Conservation (phyloP, 2,329 filamentous ascomycete genomes). For the Colletotrichum sp. region DNA sequence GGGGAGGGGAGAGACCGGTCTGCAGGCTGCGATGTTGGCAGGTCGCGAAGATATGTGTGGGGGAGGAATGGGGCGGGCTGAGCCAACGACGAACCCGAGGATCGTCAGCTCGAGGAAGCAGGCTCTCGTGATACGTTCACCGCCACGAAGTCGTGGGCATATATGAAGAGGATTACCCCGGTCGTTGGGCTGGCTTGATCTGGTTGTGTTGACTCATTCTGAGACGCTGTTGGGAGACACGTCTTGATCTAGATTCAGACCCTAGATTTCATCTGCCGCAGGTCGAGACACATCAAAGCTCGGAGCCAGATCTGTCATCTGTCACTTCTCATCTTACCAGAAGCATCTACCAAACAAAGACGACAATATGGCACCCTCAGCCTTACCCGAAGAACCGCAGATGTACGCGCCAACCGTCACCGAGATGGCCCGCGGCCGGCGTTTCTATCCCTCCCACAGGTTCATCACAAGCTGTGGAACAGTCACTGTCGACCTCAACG, state of each 20-base stretch:
- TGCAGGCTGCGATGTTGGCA: neutral
- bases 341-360: neutral
- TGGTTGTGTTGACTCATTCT: neutral
- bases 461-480: slow-evolving; percentile 53
- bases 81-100: neutral
- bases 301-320: neutral
- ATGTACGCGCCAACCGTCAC: slow-evolving; percentile 8
- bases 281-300: neutral
- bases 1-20: neutral
- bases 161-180: neutral
- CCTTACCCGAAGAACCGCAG: neutral
- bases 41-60: neutral
- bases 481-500: slow-evolving; percentile 44
- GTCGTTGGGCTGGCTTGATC: neutral
- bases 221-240: neutral
- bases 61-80: neutral
- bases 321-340: neutral
- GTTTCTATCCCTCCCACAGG: slow-evolving; percentile 44
- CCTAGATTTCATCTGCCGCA: neutral
- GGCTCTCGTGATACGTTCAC: neutral
- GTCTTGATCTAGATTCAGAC: neutral
- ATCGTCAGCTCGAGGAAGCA: neutral
- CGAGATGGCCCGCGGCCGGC: slow-evolving; percentile 9
- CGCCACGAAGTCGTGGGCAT: neutral
- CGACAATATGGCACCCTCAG: slow-evolving; percentile 6